phyloP scores from a whole-genome alignment of 805 yeast genomes.

The Yamadazyma nakazawae region DNA sequence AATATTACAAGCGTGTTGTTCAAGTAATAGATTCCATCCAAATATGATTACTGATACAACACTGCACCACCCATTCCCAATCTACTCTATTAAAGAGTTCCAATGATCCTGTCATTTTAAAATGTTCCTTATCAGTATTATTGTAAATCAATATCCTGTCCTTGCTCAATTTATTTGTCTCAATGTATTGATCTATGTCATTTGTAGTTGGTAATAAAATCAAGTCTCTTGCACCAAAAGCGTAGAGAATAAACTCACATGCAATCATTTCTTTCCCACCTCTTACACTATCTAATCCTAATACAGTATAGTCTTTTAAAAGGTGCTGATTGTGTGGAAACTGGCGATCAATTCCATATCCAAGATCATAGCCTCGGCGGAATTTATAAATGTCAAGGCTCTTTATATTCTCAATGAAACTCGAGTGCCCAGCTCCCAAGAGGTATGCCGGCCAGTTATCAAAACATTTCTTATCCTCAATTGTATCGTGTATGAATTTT shows the following conservation, averaged over 20 bases:
- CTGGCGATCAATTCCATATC: slow-evolving; percentile 37
- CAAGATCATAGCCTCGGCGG: slow-evolving; percentile 31
- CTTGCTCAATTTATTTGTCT: neutral
- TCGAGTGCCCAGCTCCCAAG: slow-evolving; percentile 71
- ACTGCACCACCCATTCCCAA: slow-evolving; percentile 71
- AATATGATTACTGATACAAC: slow-evolving; percentile 43
- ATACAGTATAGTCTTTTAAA: slow-evolving; percentile 33
- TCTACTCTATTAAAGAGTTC: slow-evolving; percentile 21
- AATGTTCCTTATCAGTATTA: slow-evolving; percentile 10
- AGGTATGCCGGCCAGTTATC: slow-evolving; percentile 51
- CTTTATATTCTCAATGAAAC: slow-evolving; percentile 38
- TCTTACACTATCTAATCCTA: slow-evolving; percentile 28
- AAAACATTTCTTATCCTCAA: slow-evolving; percentile 21
- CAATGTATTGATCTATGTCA: slow-evolving; percentile 9
- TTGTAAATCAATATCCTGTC: slow-evolving; percentile 24
- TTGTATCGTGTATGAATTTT: slow-evolving; percentile 51
- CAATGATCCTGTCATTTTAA: neutral
- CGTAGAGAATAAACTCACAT: slow-evolving; percentile 43
- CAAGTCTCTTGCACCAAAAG: slow-evolving; percentile 41
- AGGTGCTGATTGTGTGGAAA: slow-evolving; percentile 35
- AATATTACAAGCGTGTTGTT: too few relatives aligned
- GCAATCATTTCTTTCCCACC: slow-evolving; percentile 29
- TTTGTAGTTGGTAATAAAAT: neutral
- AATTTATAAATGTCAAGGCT: slow-evolving; percentile 50
- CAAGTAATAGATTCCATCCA: slow-evolving; percentile 18